Base-by-base conservation (phyloP, 148 eudicot species). In the Vaccinium macrocarpon region DNA sequence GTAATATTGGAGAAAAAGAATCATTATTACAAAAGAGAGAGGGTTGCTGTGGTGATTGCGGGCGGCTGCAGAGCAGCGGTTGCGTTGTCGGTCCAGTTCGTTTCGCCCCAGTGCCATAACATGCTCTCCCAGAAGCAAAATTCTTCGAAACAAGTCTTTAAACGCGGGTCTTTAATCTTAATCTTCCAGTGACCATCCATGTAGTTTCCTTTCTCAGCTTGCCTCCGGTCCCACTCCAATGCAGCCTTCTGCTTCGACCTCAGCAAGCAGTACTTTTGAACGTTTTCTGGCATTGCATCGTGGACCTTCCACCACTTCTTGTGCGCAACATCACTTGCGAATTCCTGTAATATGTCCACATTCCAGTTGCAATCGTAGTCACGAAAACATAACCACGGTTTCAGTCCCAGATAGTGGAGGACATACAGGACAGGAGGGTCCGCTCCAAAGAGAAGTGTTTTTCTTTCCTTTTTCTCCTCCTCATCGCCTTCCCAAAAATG, bases 291-390 rank as follows among this genome's bases (percentile, higher is more conserved):
- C 99, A 96, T 94, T 42, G 94, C 90, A 85, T 96, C 99, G 48
- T 96, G 97, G 76, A 96, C 91, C 84, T 91, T 93, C 99, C 99
- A 96, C 99, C 99, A 96, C 16, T 90, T 91, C 75, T 13, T 86
- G 57, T 94, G 97, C 0, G 97, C 98, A 21, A 93, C 91, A 81
- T 96, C 91, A n/a, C 99, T 96, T 25, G 99, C 99, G 84, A 94
- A 96, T 87, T 93, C 97, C 29, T 89, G 94, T 81, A 93, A 71
- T 21, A 88, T 59, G 14, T 92, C 94, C n/a, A 88, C 92, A 74
- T 96, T 92, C 98, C 98, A 96, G 85, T 96, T 96, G 88, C 99
- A 96, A 80, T 96, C 99, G 72, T 96, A 94, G 87, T 96, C 99
- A 11, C 98, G 86, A 56, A 91, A 94, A 79, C 99, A 96, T 73